Evolutionary conservation across 1,139 yeast genomes (phyloP).

Genomic region (Zygosaccharomyces pseudobailii): DNA sequence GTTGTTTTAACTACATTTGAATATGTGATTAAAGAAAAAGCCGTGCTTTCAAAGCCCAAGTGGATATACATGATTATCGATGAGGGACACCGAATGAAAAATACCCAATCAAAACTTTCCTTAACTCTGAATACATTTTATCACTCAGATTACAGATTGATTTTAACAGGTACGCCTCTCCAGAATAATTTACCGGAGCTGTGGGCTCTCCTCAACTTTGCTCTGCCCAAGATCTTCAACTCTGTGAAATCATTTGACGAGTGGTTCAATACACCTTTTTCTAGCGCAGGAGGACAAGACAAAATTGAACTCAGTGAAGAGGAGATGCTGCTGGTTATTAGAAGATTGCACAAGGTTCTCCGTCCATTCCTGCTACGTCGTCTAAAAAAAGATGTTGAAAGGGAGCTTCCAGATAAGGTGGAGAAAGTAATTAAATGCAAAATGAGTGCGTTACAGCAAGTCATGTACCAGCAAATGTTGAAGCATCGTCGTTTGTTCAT

Average conservation of each 20-base stretch:
- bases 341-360: conserved; percentile 93
- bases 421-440: conserved; percentile 94
- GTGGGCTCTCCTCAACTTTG: conserved; percentile 78
- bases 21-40: conserved; percentile 70
- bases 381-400: conserved; percentile 94
- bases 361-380: conserved; percentile 93
- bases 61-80: conserved; percentile 89
- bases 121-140: conserved; percentile 67
- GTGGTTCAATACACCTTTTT: conserved; percentile 84
- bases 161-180: conserved; percentile 83
- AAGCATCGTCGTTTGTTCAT: conserved; percentile 62
- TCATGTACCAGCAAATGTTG: conserved; percentile 75
- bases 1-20: conserved; percentile 76
- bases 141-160: conserved; percentile 69
- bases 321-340: conserved; percentile 86
- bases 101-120: conserved; percentile 68
- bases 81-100: conserved; percentile 88
- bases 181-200: conserved; percentile 81
- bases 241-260: conserved; percentile 84
- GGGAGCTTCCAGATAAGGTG: conserved; percentile 91
- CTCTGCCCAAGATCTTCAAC: conserved; percentile 73
- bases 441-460: conserved; percentile 80
- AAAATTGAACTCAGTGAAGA: conserved; percentile 80
- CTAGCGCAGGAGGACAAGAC: conserved; percentile 77
- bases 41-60: conserved; percentile 57